Conservation (phyloP, 192 early-diverging fungal genomes). For the Thamnidium elegans region DNA sequence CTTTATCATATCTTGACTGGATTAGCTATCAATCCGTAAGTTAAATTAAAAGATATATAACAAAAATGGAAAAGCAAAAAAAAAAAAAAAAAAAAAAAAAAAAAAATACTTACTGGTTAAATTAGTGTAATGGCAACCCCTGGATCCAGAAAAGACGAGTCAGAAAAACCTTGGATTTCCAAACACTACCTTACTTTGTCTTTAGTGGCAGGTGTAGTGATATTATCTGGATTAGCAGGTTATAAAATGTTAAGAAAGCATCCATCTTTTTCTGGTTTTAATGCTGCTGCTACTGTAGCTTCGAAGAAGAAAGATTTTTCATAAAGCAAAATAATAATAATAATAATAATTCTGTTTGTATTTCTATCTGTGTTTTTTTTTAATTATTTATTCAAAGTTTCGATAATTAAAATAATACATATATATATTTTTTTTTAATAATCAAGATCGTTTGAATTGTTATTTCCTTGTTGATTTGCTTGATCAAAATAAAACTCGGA, state of each 20-base stretch:
- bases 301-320: constrained; percentile 19
- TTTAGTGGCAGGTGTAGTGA: constrained; percentile 25
- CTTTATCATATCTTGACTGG: constrained; percentile 84
- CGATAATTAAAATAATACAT: neutral
- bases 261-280: neutral
- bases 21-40: constrained; percentile 79
- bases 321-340: constrained; percentile 7
- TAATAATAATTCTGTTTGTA: constrained; percentile 5
- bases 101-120: neutral
- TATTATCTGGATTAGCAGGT: constrained; percentile 29
- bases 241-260: constrained; percentile 40
- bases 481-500: constrained; percentile 18
- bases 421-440: neutral
- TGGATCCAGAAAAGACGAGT: constrained; percentile 30
- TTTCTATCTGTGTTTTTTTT: neutral
- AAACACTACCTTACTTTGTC: constrained; percentile 28
- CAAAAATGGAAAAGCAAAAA: no score
- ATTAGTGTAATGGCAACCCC: constrained; percentile 33
- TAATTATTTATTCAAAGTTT: neutral
- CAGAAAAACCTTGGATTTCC: constrained; percentile 26
- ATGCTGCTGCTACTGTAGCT: constrained; percentile 2
- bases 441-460: constrained; percentile 7
- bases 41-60: no score
- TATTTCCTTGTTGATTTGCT: constrained; percentile 3
- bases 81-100: neutral